Evolutionary conservation across 306 rosid genomes (phyloP), one percentile per base, ranked within the genome.

Genomic region (Adenanthera pavonina): DNA sequence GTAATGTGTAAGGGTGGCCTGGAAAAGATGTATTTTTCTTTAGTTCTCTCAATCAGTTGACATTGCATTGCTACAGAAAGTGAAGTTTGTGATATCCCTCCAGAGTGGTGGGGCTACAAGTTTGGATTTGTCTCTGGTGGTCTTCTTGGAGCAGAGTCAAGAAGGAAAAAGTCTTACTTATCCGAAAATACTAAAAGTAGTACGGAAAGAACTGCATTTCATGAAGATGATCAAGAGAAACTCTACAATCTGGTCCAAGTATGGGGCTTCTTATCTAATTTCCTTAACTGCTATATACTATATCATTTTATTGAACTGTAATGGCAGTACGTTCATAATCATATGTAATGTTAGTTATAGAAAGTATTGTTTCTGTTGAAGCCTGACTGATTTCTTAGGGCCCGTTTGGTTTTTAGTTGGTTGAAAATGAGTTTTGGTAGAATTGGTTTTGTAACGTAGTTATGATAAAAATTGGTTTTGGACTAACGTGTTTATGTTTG

Each of bases 51-150:
- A 87, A 66, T 62, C 60, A 41, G 83, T 78, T 78, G 71, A 47
- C 74, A 47, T 81, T 76, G 52, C 71, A 20, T 78, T 76, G 67
- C 69, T 54, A 46, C 92, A 93, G 99, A 81, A 79, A 85, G 72
- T 56, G 65, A 30, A 75, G 79, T 19, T 80, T 87, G 78, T 34
- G 82, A 20, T 17, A 62, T 87, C 67, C 85, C 87, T 81, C 84
- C 92, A 72, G 89, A 96, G 14, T 96, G 99, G 99, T 96, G 99
- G 99, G 99, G 99, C 78, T 73, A 81, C 79, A 93, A 89, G 71
- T 60, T 25, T 78, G 99, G 99, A 51, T 96, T 92, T 73, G 75
- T 91, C 70, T 91, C 97, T 5, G 98, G 98, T 72, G 99, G 99
- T 70, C 85, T 84, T 67, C 97, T 96, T 48, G 99, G 99, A 30